Evolutionary conservation across 768 basidiomycete genomes (phyloP).

Genomic region (Termitomyces sp.): DNA sequence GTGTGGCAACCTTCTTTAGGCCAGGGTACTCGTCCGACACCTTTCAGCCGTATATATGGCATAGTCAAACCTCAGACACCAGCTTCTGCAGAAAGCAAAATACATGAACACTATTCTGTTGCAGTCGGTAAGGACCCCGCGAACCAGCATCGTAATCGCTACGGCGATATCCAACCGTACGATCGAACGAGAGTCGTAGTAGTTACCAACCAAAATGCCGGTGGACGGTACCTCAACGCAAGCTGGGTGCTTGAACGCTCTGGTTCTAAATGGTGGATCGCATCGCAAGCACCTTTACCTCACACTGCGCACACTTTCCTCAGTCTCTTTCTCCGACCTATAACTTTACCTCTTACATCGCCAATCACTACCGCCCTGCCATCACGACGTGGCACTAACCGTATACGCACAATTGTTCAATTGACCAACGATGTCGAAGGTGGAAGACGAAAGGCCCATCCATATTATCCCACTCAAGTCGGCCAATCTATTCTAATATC

Average conservation of each 20-base stretch:
- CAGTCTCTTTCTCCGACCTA: slow-evolving; percentile 56
- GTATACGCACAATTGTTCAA: slow-evolving; percentile 76
- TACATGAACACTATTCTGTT: slow-evolving; percentile 52
- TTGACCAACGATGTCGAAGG: slow-evolving; percentile 72
- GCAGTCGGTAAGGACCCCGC: slow-evolving; percentile 40
- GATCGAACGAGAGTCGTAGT: slow-evolving; percentile 76
- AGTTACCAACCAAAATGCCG: slow-evolving; percentile 15
- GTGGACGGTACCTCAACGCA: slow-evolving; percentile 72
- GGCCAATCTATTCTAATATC: slow-evolving; percentile 48
- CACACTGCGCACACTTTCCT: slow-evolving; percentile 74
- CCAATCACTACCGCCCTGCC: slow-evolving; percentile 5
- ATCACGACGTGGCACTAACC: slow-evolving; percentile 26
- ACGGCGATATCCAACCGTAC: slow-evolving; percentile 71
- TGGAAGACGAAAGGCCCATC: slow-evolving; percentile 68
- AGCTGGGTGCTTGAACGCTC: slow-evolving; percentile 78
- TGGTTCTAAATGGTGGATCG: slow-evolving; percentile 81
- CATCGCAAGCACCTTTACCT: slow-evolving; percentile 77
- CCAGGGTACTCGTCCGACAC: neutral
- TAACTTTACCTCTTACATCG: slow-evolving; percentile 28
- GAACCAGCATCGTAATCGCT: slow-evolving; percentile 60
- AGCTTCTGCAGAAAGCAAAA: neutral
- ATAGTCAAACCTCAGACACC: neutral
- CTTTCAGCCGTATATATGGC: neutral
- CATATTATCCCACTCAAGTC: slow-evolving; percentile 65
- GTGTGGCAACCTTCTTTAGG: neutral